Percentiles rank a stretch among this genome's conserved stretches.
Conservation (phyloP, 73 alveolate species). For the Paramecium bursaria region DNA sequence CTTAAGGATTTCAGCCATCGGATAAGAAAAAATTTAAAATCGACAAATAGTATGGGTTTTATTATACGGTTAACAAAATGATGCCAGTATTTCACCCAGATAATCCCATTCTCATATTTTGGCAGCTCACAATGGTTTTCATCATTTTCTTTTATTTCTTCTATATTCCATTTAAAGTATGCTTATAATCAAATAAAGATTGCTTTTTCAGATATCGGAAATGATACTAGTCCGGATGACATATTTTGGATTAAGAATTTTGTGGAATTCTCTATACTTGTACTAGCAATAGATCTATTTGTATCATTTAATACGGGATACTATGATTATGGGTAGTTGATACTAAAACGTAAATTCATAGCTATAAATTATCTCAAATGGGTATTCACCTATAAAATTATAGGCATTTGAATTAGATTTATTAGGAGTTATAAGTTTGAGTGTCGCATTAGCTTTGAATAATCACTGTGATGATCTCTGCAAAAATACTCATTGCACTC, state of each 20-base stretch:
- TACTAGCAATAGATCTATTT: background rate
- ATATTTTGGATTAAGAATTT: background rate
- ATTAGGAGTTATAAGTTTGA: constrained; percentile 2
- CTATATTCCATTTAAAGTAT: constrained; percentile 43
- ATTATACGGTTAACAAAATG: no score
- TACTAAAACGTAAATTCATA: background rate
- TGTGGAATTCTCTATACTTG: background rate
- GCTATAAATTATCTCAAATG: constrained; percentile 19
- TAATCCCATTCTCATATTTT: background rate
- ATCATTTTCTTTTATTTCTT: constrained; percentile 25
- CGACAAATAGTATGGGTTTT: no score
- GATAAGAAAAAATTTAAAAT: no score
- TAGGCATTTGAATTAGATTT: constrained; percentile 59
- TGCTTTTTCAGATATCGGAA: constrained; percentile 28
- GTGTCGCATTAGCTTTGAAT: background rate
- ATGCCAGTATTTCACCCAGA: constrained; percentile 52
- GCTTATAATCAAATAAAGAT: background rate
- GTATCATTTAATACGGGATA: constrained; percentile 15
- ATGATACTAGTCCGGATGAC: background rate
- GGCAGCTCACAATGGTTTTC: constrained; percentile 18
- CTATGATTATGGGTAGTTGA: background rate
- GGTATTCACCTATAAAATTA: background rate
- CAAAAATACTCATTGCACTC: no score
- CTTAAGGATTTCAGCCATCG: no score
- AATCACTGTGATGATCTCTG: no score